These are phyloP conservation scores for Piper betle DNA, from an alignment of 164 flowering plant species.

Conservation along the genomic window DNA sequence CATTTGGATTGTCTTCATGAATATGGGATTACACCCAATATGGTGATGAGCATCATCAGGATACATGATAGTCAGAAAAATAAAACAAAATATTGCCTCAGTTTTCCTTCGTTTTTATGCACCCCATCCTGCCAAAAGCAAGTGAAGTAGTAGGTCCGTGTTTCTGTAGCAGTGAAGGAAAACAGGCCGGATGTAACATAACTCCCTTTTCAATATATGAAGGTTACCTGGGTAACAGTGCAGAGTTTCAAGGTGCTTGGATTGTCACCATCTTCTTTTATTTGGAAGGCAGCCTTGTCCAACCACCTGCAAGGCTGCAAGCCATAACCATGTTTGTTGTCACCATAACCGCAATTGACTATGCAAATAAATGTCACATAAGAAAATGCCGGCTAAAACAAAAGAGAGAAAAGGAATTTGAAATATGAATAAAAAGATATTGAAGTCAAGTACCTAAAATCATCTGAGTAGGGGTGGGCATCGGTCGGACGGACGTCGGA, in stretches of 20 bases:
- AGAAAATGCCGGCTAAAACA: not conserved
- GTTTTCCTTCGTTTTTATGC: conserved; percentile 26
- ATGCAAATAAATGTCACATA: no score
- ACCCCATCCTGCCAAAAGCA: conserved; percentile 55
- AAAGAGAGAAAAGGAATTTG: not conserved
- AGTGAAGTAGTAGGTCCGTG: conserved; percentile 65
- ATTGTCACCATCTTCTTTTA: conserved; percentile 58
- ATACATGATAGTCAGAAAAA: not conserved
- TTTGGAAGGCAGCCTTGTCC: conserved; percentile 91
- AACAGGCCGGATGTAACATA: conserved; percentile 59
- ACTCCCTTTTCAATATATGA: conserved; percentile 43
- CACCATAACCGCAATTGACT: not conserved
- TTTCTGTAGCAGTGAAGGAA: conserved; percentile 73
- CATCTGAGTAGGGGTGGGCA: no score
- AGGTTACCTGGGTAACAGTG: conserved; percentile 91
- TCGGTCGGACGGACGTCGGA: no score
- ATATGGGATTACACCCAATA: no score
- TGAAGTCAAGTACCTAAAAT: conserved; percentile 47
- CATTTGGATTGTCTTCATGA: no score
- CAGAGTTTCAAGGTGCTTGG: conserved; percentile 86
- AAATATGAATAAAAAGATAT: not conserved
- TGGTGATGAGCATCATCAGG: no score
- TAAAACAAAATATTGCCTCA: conserved; percentile 30
- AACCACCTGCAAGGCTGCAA: conserved; percentile 31
- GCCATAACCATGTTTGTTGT: not conserved